These are phyloP conservation scores for Penicillium brevicompactum DNA, from an alignment of 2,329 filamentous ascomycete species.

Conservation along the genomic window DNA sequence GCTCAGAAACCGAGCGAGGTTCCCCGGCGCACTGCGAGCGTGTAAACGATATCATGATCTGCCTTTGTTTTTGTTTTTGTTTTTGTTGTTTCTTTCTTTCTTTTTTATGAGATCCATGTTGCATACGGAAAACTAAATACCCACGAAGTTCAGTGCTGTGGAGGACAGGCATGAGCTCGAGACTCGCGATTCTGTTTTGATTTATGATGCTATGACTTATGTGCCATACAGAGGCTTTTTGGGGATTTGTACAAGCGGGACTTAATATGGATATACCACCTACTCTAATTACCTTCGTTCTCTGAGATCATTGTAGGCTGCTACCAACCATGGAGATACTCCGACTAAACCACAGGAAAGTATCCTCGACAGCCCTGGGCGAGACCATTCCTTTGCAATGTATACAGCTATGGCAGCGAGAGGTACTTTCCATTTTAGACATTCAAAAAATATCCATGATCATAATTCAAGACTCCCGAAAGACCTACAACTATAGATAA, in stretches of 20 bases:
- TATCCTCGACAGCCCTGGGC: no score
- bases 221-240: not conserved
- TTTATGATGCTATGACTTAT: conserved; percentile 10
- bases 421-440: no score
- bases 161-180: not conserved
- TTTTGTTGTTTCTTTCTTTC: conserved; percentile 10
- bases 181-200: conserved; percentile 7
- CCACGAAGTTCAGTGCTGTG: conserved; percentile 3
- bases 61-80: no score
- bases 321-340: no score
- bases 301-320: not conserved
- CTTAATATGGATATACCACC: conserved; percentile 7
- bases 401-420: no score
- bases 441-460: no score
- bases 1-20: conserved; percentile 71
- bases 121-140: conserved; percentile 6
- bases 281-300: not conserved
- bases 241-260: conserved; percentile 10
- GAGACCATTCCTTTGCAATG: no score
- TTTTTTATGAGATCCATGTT: conserved; percentile 13
- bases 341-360: no score
- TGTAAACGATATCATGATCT: conserved; percentile 26
- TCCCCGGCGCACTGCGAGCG: conserved; percentile 47
- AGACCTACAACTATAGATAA: no score
- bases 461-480: no score